Base-by-base conservation (phyloP, 345 rosid genomes). In the Punica granatum region DNA sequence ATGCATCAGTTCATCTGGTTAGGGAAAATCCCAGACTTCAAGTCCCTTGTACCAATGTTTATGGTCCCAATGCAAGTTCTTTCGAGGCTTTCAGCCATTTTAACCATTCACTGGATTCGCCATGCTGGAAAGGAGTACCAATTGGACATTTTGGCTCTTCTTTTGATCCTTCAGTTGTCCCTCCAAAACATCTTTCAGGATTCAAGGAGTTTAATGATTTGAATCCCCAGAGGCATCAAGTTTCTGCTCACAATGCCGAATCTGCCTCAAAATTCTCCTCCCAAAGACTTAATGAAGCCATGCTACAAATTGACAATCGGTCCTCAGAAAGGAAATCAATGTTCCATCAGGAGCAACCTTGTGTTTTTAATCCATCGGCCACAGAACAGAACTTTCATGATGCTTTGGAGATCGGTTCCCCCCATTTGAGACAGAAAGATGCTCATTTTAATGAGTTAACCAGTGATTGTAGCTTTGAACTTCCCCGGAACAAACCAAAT, bases 111-210 rank as follows among this genome's bases (percentile, higher is more conserved):
- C 80, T 73, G 79, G 94, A 75, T 72, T 84, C 88, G 35, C 87
- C 85, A 28, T 84, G 85, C 82, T 85, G 81, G 79, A 83, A 63
- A 75, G 87, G 83, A 70, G 87, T 83, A 69, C 73, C 73, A 2
- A 69, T 71, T 68, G 72, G 81, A 61, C 77, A 65, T 70, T 68
- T 61, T 28, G 13, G 31, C 28, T 67, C 72, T 77, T 60, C 71
- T 76, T 54, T 67, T 64, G 75, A 77, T 74, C 63, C 70, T 74
- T 72, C 74, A 41, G 74, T 73, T 58, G 56, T 62, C 49, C 5
- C 70, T 60, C 62, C 75, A 48, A 75, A 76, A 21, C 59, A 70
- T 69, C 65, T n/a, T 64, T 78, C 72, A 70, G 80, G 71, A 21
- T 59, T 58, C 37, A 86, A 83, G 76, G 79, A 76, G 49, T 53